Conservation (phyloP, 345 rosid species). For the Aquilaria sinensis region DNA sequence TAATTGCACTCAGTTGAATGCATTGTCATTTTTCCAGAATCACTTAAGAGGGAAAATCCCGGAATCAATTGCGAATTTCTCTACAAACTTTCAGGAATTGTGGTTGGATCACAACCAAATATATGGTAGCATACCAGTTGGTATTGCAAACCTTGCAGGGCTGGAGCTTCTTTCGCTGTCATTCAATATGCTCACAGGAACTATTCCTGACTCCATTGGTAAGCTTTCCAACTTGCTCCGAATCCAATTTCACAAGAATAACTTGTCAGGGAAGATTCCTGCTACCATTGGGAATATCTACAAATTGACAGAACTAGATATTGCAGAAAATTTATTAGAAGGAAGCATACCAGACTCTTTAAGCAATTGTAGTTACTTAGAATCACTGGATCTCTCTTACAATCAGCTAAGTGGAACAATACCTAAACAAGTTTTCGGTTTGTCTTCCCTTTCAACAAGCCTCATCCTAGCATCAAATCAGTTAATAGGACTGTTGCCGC, state of each 20-base stretch:
- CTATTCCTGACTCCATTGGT: slow-evolving; percentile 13
- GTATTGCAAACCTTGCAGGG: slow-evolving; percentile 11
- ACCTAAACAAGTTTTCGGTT: slow-evolving; percentile 5
- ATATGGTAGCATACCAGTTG: slow-evolving; percentile 15
- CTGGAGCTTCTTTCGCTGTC: slow-evolving; percentile 1
- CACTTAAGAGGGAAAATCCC: slow-evolving; percentile 19
- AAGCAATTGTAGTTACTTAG: slow-evolving; percentile 3
- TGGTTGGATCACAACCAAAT: not conserved
- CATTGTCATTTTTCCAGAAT: not conserved
- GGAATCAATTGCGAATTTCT: slow-evolving; percentile 10
- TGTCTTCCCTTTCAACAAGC: not conserved
- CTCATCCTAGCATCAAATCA: not conserved
- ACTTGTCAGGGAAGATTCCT: slow-evolving; percentile 9
- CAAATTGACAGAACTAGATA: not conserved
- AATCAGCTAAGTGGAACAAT: slow-evolving; percentile 15
- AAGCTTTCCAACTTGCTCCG: slow-evolving; percentile 1
- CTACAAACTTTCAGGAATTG: not conserved
- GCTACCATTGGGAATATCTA: slow-evolving; percentile 9
- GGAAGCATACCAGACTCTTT: slow-evolving; percentile 21
- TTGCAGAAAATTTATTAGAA: slow-evolving; percentile 7
- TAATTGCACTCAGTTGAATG: slow-evolving; percentile 6
- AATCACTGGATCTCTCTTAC: not conserved
- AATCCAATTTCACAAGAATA: slow-evolving; percentile 3
- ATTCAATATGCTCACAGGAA: slow-evolving; percentile 4
- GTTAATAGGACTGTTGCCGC: slow-evolving; percentile 2